A percentile compares a stretch with the other conserved stretches of the same genome.
phyloP scores from a whole-genome alignment of 2,329 filamentous ascomycete species.

The Xylogone sp. region DNA sequence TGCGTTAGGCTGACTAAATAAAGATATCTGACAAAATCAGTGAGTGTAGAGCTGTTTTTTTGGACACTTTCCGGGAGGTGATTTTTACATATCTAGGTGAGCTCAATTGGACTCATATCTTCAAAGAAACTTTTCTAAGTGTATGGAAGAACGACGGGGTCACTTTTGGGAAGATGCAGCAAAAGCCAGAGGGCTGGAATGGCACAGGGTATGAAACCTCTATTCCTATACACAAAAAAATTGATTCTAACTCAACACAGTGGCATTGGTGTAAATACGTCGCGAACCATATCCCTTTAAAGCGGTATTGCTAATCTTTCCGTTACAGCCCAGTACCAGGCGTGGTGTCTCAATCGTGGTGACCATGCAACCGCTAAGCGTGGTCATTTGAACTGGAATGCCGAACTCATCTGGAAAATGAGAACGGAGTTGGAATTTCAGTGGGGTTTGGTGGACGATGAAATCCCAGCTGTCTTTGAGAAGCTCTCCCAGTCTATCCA shows the following conservation, averaged over 20 bases:
- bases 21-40: constrained; percentile 6
- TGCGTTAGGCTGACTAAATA: constrained; percentile 5
- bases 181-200: constrained; percentile 6
- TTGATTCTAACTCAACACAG: constrained; percentile 8
- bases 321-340: constrained; percentile 24
- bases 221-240: constrained; percentile 4
- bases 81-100: constrained; percentile 12
- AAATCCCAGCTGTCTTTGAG: constrained; percentile 15
- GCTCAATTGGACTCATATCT: constrained; percentile 1
- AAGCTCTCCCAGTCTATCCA: constrained; percentile 9
- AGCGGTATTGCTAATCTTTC: constrained; percentile 18
- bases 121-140: constrained; percentile 1
- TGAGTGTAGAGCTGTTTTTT: constrained; percentile 4
- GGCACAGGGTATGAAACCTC: constrained; percentile 8
- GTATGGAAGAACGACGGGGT: constrained; percentile 10
- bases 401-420: constrained; percentile 31
- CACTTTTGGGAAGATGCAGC: constrained; percentile 11
- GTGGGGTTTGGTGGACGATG: constrained; percentile 28
- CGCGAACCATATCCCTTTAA: not conserved
- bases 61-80: constrained; percentile 9
- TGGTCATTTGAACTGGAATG: constrained; percentile 26
- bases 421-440: constrained; percentile 22
- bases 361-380: constrained; percentile 14
- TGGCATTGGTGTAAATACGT: constrained; percentile 16
- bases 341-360: constrained; percentile 27